Base-by-base conservation (phyloP, 2,329 filamentous ascomycete species). In the Aureobasidium sp. region DNA sequence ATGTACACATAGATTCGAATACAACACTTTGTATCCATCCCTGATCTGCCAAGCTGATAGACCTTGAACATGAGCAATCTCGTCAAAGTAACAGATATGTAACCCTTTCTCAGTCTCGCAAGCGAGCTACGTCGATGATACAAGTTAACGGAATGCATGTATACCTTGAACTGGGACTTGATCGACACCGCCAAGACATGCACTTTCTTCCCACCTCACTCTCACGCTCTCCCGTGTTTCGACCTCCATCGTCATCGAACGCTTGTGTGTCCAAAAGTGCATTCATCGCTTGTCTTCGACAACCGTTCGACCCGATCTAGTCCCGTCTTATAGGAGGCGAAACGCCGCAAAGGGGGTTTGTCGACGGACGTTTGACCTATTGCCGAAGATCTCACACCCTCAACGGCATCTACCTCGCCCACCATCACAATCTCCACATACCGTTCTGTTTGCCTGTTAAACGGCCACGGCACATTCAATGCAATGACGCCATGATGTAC, bases 341-440 rank as follows among this genome's bases (percentile, higher is more conserved):
- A 48, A 31, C 22, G 40, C 39, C n/a, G 53, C 29, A 45, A 45
- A 44, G 35, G 53, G 52, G 40, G 42, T 45, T 27, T 24, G 40
- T 35, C 29, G 17, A 45, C n/a, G 17, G n/a, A 57, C 53, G 53
- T 40, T 57, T 22, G 22, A 44, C 42, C 54, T 59, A 59, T 59
- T 59, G 54, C 44, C 42, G 54, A 31, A 59, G 44, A 59, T 59
- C 54, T 39, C 54, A 48, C 35, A 37, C 40, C 29, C 42, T n/a
- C 44, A 48, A 59, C 54, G 54, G 40, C 39, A n/a, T 48, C 42
- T 31, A 59, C 44, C 29, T 48, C 54, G 15, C 37, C 53, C 52
- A 42, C 52, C 52, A 54, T 31, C 39, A 40, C 33, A 54, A 42
- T 54, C 37, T 42, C 35, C 50, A 42, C 50, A 54, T 42, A 40